Conservation (phyloP, 78 protist species). For the Dictyostelium discoideum region DNA sequence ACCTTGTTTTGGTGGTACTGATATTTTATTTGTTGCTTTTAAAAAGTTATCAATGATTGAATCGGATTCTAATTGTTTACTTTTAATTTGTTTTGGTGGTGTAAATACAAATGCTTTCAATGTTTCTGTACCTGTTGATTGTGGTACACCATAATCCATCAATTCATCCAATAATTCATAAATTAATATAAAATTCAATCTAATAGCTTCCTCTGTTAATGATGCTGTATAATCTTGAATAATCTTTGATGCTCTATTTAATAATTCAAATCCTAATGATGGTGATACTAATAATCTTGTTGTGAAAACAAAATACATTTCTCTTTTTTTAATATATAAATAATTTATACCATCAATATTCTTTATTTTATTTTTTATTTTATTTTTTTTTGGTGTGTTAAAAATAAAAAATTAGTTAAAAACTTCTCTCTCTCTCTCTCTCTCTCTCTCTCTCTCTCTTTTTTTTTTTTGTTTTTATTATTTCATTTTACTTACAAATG, state of each 20-base stretch:
- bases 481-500: conserved; percentile 44
- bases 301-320: conserved; percentile 88
- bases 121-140: conserved; percentile 88
- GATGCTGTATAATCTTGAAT: conserved; percentile 83
- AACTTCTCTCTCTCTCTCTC: too few relatives aligned
- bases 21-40: conserved; percentile 47
- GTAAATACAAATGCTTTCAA: conserved; percentile 87
- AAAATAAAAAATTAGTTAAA: too few relatives aligned
- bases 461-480: neutral
- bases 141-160: conserved; percentile 90
- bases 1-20: conserved; percentile 24
- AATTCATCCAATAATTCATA: conserved; percentile 96
- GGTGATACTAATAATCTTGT: conserved; percentile 89
- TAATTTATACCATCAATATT: conserved; percentile 87
- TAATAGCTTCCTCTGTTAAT: conserved; percentile 89
- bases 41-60: conserved; percentile 52
- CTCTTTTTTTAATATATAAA: conserved; percentile 72
- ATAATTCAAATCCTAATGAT: conserved; percentile 84
- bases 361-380: neutral
- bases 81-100: conserved; percentile 33
- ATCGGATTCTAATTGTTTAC: neutral
- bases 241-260: conserved; percentile 79
- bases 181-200: conserved; percentile 91
- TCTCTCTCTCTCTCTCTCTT: too few relatives aligned
- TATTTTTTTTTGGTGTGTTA: too few relatives aligned